Percentiles rank a stretch among this genome's conserved stretches.
phyloP scores from a whole-genome alignment of 495 filamentous ascomycete genomes.

The Xylaria flabelliformis region DNA sequence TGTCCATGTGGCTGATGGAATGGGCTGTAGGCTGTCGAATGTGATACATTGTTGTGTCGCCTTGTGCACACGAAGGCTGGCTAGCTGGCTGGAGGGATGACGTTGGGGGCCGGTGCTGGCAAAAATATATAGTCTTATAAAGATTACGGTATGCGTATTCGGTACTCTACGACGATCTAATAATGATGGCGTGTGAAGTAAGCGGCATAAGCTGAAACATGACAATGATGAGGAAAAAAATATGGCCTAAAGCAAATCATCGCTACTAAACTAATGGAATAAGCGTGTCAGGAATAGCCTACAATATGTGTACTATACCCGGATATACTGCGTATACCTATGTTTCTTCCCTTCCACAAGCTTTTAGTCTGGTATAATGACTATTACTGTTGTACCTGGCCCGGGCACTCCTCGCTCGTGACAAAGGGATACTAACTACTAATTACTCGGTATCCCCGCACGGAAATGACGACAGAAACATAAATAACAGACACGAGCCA shows the following conservation, averaged over 20 bases:
- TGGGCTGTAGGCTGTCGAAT: neutral
- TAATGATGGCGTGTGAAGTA: constrained; percentile 11
- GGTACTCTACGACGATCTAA: neutral
- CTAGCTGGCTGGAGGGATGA: neutral
- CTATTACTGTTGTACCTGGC: no score
- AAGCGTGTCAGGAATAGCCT: no score
- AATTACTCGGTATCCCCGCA: neutral
- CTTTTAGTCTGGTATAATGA: no score
- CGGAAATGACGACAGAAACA: neutral
- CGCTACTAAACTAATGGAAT: neutral
- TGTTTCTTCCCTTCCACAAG: no score
- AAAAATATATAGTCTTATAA: neutral
- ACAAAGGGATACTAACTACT: neutral
- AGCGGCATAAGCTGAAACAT: constrained; percentile 20
- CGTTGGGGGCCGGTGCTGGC: constrained; percentile 5
- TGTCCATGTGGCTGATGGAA: constrained; percentile 5
- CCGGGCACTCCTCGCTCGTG: no score
- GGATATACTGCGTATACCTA: no score
- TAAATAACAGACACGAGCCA: neutral
- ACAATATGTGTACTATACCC: no score
- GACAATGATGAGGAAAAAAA: neutral
- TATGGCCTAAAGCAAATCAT: constrained; percentile 1
- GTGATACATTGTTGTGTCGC: neutral
- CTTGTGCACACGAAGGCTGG: neutral
- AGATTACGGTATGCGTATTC: neutral